Conservation (phyloP, 768 basidiomycete species). For the Boletellus ananas region DNA sequence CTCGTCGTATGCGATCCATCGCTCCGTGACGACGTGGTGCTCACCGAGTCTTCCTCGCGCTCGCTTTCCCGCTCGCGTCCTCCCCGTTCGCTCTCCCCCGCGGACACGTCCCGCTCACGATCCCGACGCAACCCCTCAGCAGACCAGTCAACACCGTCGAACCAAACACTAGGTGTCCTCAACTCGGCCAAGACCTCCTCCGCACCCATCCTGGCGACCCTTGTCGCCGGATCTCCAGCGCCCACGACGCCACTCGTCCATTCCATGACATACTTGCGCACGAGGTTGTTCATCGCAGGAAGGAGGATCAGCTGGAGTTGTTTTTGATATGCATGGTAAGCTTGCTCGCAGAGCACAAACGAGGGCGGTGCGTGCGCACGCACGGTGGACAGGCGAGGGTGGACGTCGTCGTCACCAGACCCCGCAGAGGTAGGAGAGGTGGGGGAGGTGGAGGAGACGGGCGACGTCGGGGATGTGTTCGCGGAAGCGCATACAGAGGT, state of each 20-base stretch:
- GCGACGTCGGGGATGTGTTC: conserved; percentile 15
- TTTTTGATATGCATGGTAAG: conserved; percentile 53
- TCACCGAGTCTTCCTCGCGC: conserved; percentile 47
- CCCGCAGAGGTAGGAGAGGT: conserved; percentile 5
- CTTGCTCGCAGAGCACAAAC: conserved; percentile 58
- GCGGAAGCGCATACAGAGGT: conserved; percentile 8
- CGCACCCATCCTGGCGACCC: conserved; percentile 50
- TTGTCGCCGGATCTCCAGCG: conserved; percentile 50
- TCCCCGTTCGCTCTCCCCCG: conserved; percentile 23
- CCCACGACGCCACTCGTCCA: conserved; percentile 42
- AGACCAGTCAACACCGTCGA: conserved; percentile 67
- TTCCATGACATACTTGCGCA: conserved; percentile 62
- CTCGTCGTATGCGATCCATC: conserved; percentile 61
- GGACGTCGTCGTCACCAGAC: conserved; percentile 29
- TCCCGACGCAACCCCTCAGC: conserved; percentile 22
- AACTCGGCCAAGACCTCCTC: conserved; percentile 60
- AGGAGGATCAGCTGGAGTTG: conserved; percentile 58
- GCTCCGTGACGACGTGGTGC: conserved; percentile 44
- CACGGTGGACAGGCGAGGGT: conserved; percentile 49
- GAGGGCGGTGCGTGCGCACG: conserved; percentile 56
- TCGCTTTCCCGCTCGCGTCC: conserved; percentile 32
- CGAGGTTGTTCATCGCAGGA: conserved; percentile 67
- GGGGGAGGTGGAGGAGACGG: conserved; percentile 25
- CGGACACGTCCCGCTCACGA: conserved; percentile 39
- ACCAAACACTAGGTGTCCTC: conserved; percentile 61